phyloP scores from a whole-genome alignment of 2,329 filamentous ascomycete genomes.

The Colletotrichum godetiae region DNA sequence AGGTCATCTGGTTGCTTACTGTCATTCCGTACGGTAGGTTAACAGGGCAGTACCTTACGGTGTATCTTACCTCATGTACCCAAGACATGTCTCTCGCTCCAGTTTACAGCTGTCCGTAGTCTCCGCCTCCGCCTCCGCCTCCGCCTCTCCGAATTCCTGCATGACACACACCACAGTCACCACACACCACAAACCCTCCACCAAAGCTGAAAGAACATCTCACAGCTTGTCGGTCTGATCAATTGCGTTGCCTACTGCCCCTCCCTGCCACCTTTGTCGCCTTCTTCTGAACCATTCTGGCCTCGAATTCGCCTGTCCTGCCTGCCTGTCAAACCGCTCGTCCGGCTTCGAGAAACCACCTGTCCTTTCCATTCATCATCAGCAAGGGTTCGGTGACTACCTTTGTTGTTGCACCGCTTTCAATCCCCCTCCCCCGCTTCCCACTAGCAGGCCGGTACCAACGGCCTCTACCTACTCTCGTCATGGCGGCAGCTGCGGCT shows the following conservation, averaged over 20 bases:
- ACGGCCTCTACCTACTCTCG: not conserved
- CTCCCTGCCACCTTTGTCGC: not conserved
- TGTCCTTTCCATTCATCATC: not conserved
- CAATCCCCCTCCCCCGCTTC: not conserved
- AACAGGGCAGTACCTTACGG: not conserved
- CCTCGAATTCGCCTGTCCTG: not conserved
- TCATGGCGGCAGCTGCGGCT: conserved; percentile 64
- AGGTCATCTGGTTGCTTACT: not conserved
- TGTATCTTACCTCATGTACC: not conserved
- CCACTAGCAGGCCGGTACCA: not conserved
- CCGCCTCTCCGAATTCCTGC: not conserved
- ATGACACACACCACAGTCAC: not conserved
- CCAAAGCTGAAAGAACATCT: not conserved
- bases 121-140: not conserved
- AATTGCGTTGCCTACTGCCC: not conserved
- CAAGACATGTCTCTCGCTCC: not conserved
- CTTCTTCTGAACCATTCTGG: not conserved
- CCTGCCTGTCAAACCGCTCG: not conserved
- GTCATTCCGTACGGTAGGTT: not conserved
- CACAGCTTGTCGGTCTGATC: not conserved
- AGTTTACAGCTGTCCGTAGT: not conserved
- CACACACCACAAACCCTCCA: not conserved
- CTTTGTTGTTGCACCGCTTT: not conserved
- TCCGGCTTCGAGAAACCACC: not conserved
- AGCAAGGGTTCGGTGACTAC: not conserved